Conservation (phyloP, 768 basidiomycete genomes). For the Ramaria sp. region DNA sequence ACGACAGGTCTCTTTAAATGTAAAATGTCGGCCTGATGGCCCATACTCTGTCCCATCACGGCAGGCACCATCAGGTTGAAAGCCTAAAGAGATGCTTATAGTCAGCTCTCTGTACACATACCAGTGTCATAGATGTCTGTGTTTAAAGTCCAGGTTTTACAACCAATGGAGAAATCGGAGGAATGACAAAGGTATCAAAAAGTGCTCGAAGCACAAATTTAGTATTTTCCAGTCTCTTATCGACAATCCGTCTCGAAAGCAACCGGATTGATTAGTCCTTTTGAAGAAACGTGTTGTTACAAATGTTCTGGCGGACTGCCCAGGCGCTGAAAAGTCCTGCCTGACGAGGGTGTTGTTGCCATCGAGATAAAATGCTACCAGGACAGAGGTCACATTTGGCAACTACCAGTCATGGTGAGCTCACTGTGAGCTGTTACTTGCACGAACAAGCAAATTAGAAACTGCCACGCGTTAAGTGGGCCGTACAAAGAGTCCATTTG, state of each 20-base stretch:
- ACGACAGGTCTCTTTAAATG: too few species aligned
- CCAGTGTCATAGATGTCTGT: too few species aligned
- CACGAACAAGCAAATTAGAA: not conserved
- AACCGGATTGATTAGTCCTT: not conserved
- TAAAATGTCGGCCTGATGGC: too few species aligned
- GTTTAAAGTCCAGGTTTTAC: too few species aligned
- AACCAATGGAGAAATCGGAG: too few species aligned
- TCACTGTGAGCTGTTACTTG: not conserved
- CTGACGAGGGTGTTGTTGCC: slow-evolving; percentile 6
- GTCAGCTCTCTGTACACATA: too few species aligned
- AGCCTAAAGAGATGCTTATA: too few species aligned
- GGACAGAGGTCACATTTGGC: not conserved
- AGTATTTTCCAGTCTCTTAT: not conserved
- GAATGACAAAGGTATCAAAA: too few species aligned
- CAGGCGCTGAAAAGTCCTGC: slow-evolving; percentile 5
- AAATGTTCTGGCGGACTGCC: not conserved
- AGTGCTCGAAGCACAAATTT: too few species aligned
- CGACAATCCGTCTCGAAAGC: slow-evolving; percentile 4
- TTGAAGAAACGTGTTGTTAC: slow-evolving; percentile 7
- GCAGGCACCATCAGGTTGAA: too few species aligned
- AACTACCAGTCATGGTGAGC: not conserved
- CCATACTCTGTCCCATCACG: too few species aligned
- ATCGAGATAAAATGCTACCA: not conserved
- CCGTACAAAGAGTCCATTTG: slow-evolving; percentile 5
- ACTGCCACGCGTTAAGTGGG: slow-evolving; percentile 6